These are phyloP conservation scores for Neurospora sp. DNA, from an alignment of 495 filamentous ascomycete species.

Conservation along the genomic window DNA sequence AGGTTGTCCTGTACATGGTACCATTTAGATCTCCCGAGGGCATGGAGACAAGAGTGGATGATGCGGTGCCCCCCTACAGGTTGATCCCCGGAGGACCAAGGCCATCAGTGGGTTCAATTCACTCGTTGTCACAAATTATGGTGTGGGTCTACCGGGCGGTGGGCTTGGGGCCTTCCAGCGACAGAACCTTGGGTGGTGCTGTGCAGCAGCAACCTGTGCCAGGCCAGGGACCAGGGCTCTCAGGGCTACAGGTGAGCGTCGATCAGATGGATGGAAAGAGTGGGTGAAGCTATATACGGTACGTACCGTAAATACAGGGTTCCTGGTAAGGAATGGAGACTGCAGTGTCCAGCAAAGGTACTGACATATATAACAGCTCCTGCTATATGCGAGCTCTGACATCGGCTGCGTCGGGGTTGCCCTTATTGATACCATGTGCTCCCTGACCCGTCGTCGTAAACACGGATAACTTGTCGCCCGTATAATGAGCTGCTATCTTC, in stretches of 20 bases:
- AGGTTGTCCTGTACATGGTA: slow-evolving; percentile 30
- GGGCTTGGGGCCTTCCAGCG: slow-evolving; percentile 1
- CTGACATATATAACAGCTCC: slow-evolving; percentile 35
- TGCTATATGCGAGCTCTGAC: slow-evolving; percentile 34
- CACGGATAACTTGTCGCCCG: slow-evolving; percentile 8
- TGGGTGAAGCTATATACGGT: slow-evolving; percentile 22
- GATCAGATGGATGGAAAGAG: slow-evolving; percentile 35
- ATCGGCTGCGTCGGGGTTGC: slow-evolving; percentile 31
- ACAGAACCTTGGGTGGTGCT: slow-evolving; percentile 14
- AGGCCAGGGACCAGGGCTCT: slow-evolving; percentile 37
- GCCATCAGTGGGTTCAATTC: slow-evolving; percentile 15
- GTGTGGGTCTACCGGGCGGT: slow-evolving; percentile 34
- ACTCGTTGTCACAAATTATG: slow-evolving; percentile 35
- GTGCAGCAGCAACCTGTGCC: slow-evolving; percentile 20
- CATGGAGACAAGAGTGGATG: slow-evolving; percentile 27
- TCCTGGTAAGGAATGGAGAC: slow-evolving; percentile 8
- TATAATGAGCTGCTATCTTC: slow-evolving; percentile 3
- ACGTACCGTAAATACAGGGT: not conserved
- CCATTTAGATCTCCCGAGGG: slow-evolving; percentile 41
- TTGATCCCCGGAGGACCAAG: slow-evolving; percentile 37
- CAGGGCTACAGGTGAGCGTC: slow-evolving; percentile 23
- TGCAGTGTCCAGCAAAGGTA: slow-evolving; percentile 4
- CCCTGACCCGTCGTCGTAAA: slow-evolving; percentile 18
- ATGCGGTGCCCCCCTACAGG: slow-evolving; percentile 38
- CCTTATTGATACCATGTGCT: slow-evolving; percentile 20